Conservation (phyloP, 1,139 yeast genomes). For the Saccharomycopsis hybrid region DNA sequence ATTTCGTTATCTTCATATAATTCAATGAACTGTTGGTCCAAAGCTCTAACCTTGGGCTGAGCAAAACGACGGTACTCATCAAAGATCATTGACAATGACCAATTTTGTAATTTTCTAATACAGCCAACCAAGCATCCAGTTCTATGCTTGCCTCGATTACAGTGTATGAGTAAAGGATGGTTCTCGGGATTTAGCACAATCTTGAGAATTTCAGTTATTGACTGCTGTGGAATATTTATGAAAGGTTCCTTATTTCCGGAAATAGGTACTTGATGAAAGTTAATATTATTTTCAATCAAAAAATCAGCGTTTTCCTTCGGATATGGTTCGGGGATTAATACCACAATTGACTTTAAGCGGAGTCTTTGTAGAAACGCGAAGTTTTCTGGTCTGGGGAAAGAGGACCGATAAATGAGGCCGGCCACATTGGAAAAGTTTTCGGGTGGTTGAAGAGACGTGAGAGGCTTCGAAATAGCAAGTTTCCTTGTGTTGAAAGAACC, state of each 20-base stretch:
- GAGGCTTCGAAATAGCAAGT: too few relatives aligned
- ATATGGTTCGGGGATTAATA: constrained; percentile 86
- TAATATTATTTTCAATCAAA: constrained; percentile 51
- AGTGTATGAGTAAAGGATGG: constrained; percentile 88
- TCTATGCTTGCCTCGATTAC: constrained; percentile 93
- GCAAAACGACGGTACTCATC: constrained; percentile 94
- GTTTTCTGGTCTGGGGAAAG: constrained; percentile 83
- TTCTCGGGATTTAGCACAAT: constrained; percentile 77
- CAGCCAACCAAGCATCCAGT: constrained; percentile 97
- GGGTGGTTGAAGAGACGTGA: constrained; percentile 71
- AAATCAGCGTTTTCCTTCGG: constrained; percentile 71
- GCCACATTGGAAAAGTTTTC: constrained; percentile 88
- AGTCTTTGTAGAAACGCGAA: constrained; percentile 61
- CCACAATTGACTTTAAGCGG: constrained; percentile 65
- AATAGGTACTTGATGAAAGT: constrained; percentile 82
- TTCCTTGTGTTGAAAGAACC: too few relatives aligned
- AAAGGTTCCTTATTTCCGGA: constrained; percentile 95
- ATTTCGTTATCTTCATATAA: constrained; percentile 67
- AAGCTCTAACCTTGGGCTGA: constrained; percentile 87
- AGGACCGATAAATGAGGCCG: constrained; percentile 73
- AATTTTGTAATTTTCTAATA: constrained; percentile 74
- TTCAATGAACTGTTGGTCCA: constrained; percentile 94
- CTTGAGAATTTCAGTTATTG: constrained; percentile 74
- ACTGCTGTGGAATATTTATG: constrained; percentile 71
- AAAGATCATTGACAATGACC: constrained; percentile 90